A percentile compares a stretch with the other conserved stretches of the same genome.
Evolutionary conservation across 179 eudicot species (phyloP).

Genomic region (Sideroxylon spinosum): DNA sequence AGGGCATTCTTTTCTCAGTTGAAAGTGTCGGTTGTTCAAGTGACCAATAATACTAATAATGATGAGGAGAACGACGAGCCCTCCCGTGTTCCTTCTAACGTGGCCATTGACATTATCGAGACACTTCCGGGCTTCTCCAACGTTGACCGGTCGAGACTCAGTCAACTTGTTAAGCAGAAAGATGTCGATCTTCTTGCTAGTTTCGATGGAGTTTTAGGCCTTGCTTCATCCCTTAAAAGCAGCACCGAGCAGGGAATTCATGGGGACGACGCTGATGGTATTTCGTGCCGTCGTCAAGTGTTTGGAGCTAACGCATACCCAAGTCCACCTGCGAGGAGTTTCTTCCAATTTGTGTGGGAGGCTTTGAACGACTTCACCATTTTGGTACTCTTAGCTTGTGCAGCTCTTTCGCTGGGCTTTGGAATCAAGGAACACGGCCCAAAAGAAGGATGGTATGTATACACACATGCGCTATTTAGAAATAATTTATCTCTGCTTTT

Average conservation of each 20-base stretch:
- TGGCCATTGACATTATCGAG: conserved; percentile 1
- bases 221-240: conserved; percentile 24
- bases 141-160: conserved; percentile 17
- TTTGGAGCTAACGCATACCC: conserved; percentile 30
- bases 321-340: conserved; percentile 24
- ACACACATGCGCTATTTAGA: not conserved
- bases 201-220: conserved; percentile 20
- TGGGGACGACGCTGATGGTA: conserved; percentile 13
- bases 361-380: conserved; percentile 31
- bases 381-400: conserved; percentile 31
- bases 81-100: not conserved
- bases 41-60: not conserved
- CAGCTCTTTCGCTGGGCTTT: conserved; percentile 33
- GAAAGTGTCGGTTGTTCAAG: not conserved
- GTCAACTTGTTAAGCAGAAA: conserved; percentile 26
- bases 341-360: conserved; percentile 26
- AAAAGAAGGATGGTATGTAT: conserved; percentile 30
- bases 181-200: conserved; percentile 13
- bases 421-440: conserved; percentile 31
- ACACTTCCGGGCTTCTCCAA: not conserved
- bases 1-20: not conserved
- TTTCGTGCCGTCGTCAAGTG: conserved; percentile 5
- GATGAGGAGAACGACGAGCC: not conserved
- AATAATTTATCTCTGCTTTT: too few species aligned
- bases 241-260: conserved; percentile 19